phyloP scores from a whole-genome alignment of 2,329 filamentous ascomycete genomes.

The Fusarium devonianum region DNA sequence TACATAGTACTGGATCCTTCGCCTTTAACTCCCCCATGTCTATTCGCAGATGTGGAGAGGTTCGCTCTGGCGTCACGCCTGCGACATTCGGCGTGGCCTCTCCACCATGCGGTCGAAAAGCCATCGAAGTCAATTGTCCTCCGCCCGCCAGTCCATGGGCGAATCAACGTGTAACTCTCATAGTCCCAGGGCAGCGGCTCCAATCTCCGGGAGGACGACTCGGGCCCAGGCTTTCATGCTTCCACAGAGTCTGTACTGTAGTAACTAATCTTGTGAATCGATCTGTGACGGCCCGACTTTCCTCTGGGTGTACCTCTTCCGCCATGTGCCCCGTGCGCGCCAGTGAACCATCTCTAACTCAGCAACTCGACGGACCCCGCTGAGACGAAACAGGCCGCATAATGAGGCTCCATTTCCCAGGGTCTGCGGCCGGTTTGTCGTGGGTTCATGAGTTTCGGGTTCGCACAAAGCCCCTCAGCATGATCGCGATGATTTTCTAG shows the following conservation, averaged over 20 bases:
- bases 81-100: neutral
- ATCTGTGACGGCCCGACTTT: conserved; percentile 37
- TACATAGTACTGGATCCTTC: too few relatives aligned
- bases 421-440: conserved; percentile 3
- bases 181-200: conserved; percentile 2
- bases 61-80: conserved; percentile 7
- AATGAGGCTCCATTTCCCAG: conserved; percentile 28
- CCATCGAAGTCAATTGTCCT: conserved; percentile 2
- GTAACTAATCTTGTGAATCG: too few relatives aligned
- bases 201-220: conserved; percentile 2
- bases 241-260: neutral
- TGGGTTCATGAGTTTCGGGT: conserved; percentile 12
- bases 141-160: neutral
- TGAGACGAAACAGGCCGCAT: conserved; percentile 26
- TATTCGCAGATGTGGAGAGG: neutral
- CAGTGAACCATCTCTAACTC: conserved; percentile 14
- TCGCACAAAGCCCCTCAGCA: too few relatives aligned
- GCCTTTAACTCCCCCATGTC: too few relatives aligned
- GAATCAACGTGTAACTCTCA: conserved; percentile 7
- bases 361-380: conserved; percentile 3
- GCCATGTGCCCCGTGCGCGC: conserved; percentile 10
- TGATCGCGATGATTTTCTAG: too few relatives aligned
- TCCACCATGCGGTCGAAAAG: neutral
- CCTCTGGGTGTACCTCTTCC: conserved; percentile 17
- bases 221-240: conserved; percentile 3